These are phyloP conservation scores for Backusella psychrophila DNA, from an alignment of 192 early-diverging fungal species.

Conservation along the genomic window DNA sequence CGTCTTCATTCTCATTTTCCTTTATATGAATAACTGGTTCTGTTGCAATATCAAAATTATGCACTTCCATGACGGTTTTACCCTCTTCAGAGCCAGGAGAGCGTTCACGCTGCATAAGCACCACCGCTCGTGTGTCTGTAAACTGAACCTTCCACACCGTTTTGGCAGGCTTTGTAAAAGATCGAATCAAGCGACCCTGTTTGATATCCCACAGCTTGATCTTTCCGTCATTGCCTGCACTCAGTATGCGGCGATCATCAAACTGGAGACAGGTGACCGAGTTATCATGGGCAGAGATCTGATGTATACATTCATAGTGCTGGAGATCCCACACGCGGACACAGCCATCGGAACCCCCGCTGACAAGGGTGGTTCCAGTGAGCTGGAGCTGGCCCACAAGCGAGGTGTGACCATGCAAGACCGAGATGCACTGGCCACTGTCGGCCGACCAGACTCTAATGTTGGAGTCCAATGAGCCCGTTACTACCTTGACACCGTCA, in stretches of 20 bases:
- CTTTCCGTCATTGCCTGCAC: slow-evolving; percentile 83
- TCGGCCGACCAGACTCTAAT: slow-evolving; percentile 89
- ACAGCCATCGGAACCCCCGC: slow-evolving; percentile 89
- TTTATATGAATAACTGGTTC: not conserved
- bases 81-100: slow-evolving; percentile 9
- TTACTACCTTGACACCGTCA: slow-evolving; percentile 76
- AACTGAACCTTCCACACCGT: slow-evolving; percentile 80
- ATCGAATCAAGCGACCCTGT: slow-evolving; percentile 80
- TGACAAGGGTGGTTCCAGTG: slow-evolving; percentile 75
- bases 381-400: slow-evolving; percentile 94
- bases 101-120: slow-evolving; percentile 47
- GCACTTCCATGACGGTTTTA: slow-evolving; percentile 35
- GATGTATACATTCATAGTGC: slow-evolving; percentile 51
- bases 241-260: slow-evolving; percentile 86
- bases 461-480: slow-evolving; percentile 88
- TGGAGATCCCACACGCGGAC: slow-evolving; percentile 88
- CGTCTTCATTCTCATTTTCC: not conserved
- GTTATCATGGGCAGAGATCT: slow-evolving; percentile 68
- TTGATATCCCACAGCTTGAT: slow-evolving; percentile 94
- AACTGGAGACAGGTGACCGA: slow-evolving; percentile 97
- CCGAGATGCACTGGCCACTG: slow-evolving; percentile 74
- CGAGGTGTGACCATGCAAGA: slow-evolving; percentile 88
- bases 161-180: slow-evolving; percentile 71
- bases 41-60: slow-evolving; percentile 27
- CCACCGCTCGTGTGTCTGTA: slow-evolving; percentile 49